Conservation (phyloP, 345 rosid genomes). For the Eucalyptus pumila region DNA sequence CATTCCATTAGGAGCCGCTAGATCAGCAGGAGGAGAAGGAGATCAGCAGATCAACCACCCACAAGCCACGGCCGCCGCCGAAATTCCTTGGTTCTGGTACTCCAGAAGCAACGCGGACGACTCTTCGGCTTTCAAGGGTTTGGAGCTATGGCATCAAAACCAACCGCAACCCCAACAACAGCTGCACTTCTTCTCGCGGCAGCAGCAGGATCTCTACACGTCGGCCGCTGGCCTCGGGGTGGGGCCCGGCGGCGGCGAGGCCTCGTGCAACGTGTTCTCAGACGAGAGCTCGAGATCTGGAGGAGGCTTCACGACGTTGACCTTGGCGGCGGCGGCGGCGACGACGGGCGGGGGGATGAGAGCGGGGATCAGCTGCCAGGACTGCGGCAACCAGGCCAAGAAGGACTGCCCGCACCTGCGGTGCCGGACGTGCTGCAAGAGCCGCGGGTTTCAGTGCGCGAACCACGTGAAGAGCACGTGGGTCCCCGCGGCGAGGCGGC, state of each 20-base stretch:
- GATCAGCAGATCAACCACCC: background rate
- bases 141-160: background rate
- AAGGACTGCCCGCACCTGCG: constrained; percentile 68
- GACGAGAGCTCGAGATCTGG: constrained; percentile 9
- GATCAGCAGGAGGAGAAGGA: background rate
- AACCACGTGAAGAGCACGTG: constrained; percentile 88
- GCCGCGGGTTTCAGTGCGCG: constrained; percentile 66
- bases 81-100: background rate
- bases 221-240: background rate
- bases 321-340: constrained; percentile 1
- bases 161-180: background rate
- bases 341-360: constrained; percentile 3
- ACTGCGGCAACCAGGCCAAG: constrained; percentile 90
- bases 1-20: constrained; percentile 17
- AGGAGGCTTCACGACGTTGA: background rate
- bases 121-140: background rate
- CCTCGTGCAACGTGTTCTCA: background rate
- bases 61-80: background rate
- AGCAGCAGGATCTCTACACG: background rate
- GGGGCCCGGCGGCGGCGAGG: background rate
- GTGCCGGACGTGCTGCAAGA: constrained; percentile 84
- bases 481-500: constrained; percentile 83
- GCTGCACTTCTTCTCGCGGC: constrained; percentile 5
- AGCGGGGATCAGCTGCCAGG: constrained; percentile 56
- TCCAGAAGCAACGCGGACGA: background rate